Base-by-base conservation (phyloP, 345 rosid genomes). In the Populus davidiana region DNA sequence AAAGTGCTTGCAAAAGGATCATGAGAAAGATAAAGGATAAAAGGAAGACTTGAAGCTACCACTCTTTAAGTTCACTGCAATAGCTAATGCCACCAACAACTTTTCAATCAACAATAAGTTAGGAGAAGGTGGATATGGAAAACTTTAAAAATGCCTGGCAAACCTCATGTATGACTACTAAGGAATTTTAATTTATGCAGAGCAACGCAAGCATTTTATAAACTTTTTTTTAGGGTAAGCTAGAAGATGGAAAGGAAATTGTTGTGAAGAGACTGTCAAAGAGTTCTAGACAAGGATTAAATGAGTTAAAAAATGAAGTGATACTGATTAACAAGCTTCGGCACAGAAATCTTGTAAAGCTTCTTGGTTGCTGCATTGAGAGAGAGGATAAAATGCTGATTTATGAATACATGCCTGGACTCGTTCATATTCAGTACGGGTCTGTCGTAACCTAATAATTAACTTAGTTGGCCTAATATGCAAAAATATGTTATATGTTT, bases 41-140 rank as follows among this genome's bases (percentile, higher is more conserved):
- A n/a, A n/a, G n/a, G n/a, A n/a, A n/a, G n/a, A n/a, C n/a, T n/a
- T n/a, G n/a, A n/a, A n/a, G 71, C 44, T 67, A 3, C 71, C 71
- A 18, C 36, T 65, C 36, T 27, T 65, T 31, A 41, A 65, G 36
- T 65, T 65, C 2, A 12, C 17, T 64, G 66, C 79, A 5, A 69
- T 85, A 20, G 65, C 64, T 17, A 59, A 69, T 5, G 90, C 90
- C 38, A 87, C 90, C 27, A n/a, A 73, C 17, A 63, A 81, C 70
- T 88, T 88, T 69, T 86, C 87, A 16, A 2, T 14, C 6, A 16
- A 36, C 70, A 82, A 85, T 5, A 85, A 85, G 80, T 78, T 86
- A 14, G 89, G 88, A 73, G 85, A 88, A 74, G 91, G 91, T 16
- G 88, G 88, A 4, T 85, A 79, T 52, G 88, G 91, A 18, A 81